Conservation (phyloP, 139 green algal species). For the Microglena sp. region DNA sequence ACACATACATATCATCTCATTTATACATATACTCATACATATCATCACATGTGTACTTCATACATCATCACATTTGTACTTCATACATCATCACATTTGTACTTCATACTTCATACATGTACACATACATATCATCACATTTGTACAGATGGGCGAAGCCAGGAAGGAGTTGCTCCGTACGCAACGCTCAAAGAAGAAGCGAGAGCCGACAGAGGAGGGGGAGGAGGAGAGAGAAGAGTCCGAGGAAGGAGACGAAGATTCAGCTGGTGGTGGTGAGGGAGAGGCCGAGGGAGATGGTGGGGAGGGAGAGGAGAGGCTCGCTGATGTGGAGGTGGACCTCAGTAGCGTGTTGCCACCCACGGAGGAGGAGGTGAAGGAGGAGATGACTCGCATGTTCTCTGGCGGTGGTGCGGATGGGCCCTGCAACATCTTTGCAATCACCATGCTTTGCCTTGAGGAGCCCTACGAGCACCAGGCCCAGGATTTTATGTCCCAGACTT, state of each 20-base stretch:
- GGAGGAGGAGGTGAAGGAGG: slow-evolving; percentile 26
- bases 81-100: not conserved
- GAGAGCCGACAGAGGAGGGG: not conserved
- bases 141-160: slow-evolving; percentile 4
- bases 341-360: slow-evolving; percentile 2
- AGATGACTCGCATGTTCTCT: slow-evolving; percentile 25
- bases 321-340: not conserved
- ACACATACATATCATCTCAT: too few species aligned
- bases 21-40: slow-evolving; percentile 1
- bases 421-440: slow-evolving; percentile 40
- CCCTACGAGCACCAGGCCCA: slow-evolving; percentile 28
- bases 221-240: not conserved
- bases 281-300: not conserved
- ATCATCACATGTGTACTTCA: not conserved
- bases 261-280: not conserved
- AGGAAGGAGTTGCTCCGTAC: not conserved
- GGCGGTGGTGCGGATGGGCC: not conserved
- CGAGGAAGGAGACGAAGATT: too few species aligned
- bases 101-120: not conserved
- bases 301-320: not conserved
- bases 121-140: not conserved
- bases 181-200: too few species aligned
- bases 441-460: slow-evolving; percentile 52
- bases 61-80: not conserved
- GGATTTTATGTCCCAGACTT: slow-evolving; percentile 30